Evolutionary conservation across 129 eudicot species (phyloP), one percentile per base, ranked within the genome.

Genomic region (Lactuca saligna): DNA sequence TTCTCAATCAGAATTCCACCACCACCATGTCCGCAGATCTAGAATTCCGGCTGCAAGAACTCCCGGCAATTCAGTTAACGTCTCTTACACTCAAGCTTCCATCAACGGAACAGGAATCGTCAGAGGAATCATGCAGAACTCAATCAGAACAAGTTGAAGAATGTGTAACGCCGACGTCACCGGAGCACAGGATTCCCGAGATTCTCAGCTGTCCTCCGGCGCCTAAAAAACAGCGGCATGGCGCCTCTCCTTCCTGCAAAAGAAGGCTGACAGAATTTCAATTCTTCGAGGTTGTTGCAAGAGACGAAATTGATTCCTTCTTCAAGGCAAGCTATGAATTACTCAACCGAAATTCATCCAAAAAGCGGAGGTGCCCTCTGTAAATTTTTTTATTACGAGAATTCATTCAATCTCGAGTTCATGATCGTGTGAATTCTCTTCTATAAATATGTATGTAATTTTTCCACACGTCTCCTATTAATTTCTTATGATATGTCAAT

Each of bases 11-110:
- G 34, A 69, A 16, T 17, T 57, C 64, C 48, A 39, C 17, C 78
- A 25, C 38, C 32, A 76, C 17, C 72, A 87, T 85, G 91, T 88
- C 96, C 49, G 57, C 92, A 76, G 96, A 89, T 86, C 90, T 81
- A 64, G 68, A 85, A 79, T 61, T 85, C 64, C 73, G 76, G n/a
- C 76, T 29, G 4, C 68, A 14, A 50, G 79, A 75, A 51, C 37
- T 54, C 17, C 72, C 54, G 3, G 65, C 78, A 34, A 64, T 76
- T 65, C 72, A 73, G 10, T 48, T 81, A 42, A 72, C 85, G 33
- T 61, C 67, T 17, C 78, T 61, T 33, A 56, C 76, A 62, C 15
- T 65, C 70, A 66, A 41, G 15, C 80, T 64, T 61, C 74, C 80
- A n/a, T 17, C 58, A 35, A 35, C 37, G 20, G 34, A 65, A 13